A percentile compares a stretch with the other conserved stretches of the same genome.
phyloP scores from a whole-genome alignment of 1,284 basidiomycete species.

The Anthracocystis panici-leucophaei region DNA sequence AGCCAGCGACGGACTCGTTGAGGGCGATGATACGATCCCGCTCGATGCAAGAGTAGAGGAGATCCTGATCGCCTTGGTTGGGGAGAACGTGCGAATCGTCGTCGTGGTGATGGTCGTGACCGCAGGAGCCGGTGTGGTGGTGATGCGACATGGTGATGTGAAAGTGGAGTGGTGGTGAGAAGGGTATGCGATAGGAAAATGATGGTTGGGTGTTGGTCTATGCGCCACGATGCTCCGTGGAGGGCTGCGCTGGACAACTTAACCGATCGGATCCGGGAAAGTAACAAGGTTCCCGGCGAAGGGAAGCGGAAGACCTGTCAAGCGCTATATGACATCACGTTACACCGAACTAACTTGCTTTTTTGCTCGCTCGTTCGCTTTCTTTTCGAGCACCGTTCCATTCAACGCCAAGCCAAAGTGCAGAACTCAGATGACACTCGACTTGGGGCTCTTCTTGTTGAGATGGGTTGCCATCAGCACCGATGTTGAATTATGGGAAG shows the following conservation, averaged over 20 bases:
- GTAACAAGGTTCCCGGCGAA: not conserved
- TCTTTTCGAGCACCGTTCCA: not conserved
- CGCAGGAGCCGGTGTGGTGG: slow-evolving; percentile 56
- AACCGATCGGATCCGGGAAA: not conserved
- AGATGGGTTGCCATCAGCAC: too few species aligned
- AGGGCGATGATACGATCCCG: slow-evolving; percentile 52
- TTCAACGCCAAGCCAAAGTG: too few species aligned
- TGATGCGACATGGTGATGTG: slow-evolving; percentile 42
- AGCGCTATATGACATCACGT: slow-evolving; percentile 11
- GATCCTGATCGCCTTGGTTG: slow-evolving; percentile 61
- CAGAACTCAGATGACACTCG: too few species aligned
- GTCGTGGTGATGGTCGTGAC: slow-evolving; percentile 52
- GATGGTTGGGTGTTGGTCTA: too few species aligned
- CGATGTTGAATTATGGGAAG: too few species aligned
- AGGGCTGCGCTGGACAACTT: not conserved
- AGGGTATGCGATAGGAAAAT: too few species aligned
- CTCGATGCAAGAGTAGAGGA: slow-evolving; percentile 57
- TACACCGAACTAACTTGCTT: not conserved
- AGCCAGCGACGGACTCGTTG: slow-evolving; percentile 53
- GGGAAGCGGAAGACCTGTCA: too few species aligned
- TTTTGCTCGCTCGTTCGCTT: not conserved
- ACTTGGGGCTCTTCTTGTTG: too few species aligned
- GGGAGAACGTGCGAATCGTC: slow-evolving; percentile 64
- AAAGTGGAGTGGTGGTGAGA: not conserved
- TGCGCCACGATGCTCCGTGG: too few species aligned